Evolutionary conservation across 768 basidiomycete species (phyloP).

Genomic region (Rhizopogon sp.): DNA sequence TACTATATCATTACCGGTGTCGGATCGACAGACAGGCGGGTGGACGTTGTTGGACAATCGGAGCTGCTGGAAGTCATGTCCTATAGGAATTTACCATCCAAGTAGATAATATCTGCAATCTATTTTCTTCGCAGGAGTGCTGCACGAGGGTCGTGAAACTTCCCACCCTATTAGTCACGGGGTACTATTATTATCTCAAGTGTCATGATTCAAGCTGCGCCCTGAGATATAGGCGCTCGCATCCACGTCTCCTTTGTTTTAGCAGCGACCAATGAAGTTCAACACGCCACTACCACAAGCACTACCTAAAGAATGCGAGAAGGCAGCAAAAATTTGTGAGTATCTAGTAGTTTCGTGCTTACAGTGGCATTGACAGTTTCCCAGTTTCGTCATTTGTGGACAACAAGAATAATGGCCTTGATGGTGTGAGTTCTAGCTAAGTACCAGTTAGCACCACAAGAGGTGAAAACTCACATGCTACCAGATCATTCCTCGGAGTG

Average conservation of each 20-base stretch:
- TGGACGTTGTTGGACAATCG: constrained; percentile 47
- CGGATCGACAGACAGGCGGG: constrained; percentile 26
- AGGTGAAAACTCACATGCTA: not conserved
- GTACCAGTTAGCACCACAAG: not conserved
- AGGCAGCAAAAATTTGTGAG: constrained; percentile 85
- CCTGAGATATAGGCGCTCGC: not conserved
- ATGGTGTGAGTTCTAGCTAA: constrained; percentile 47
- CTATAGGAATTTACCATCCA: constrained; percentile 53
- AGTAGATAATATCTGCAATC: constrained; percentile 4
- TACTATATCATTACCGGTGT: not conserved
- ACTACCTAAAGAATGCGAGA: constrained; percentile 78
- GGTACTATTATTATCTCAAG: not conserved
- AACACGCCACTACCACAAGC: constrained; percentile 46
- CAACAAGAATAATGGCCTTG: constrained; percentile 74
- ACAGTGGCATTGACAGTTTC: constrained; percentile 1
- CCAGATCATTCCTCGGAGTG: constrained; percentile 50
- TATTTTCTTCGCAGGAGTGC: not conserved
- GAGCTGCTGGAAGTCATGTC: constrained; percentile 57
- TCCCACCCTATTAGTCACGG: not conserved
- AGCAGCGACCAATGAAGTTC: constrained; percentile 35
- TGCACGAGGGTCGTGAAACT: no score
- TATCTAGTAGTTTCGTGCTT: not conserved
- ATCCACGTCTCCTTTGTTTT: not conserved
- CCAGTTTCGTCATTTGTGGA: constrained; percentile 85
- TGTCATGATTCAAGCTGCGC: not conserved